Evolutionary conservation across 108 stramenopile genomes (phyloP).

Genomic region (Discostella pseudostelligera): DNA sequence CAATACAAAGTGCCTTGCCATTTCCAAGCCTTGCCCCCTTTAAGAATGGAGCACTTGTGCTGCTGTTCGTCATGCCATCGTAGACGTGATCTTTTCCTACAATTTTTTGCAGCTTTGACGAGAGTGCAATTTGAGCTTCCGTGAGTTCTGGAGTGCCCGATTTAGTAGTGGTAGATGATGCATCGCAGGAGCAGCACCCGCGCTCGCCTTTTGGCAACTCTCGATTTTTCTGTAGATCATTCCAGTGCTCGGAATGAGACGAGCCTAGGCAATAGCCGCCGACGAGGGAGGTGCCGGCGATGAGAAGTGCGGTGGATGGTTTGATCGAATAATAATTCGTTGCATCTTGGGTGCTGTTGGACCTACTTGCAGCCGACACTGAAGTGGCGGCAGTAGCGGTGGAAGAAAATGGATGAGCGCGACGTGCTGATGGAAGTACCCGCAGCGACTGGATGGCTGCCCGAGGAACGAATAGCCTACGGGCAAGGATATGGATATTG

Average conservation of each 20-base stretch:
- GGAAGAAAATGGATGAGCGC: neutral
- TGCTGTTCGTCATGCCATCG: constrained; percentile 41
- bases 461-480: neutral
- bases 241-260: constrained; percentile 23
- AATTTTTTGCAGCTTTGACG: constrained; percentile 50
- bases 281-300: constrained; percentile 23
- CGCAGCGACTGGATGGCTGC: neutral
- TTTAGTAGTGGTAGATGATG: constrained; percentile 6
- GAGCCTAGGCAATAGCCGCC: constrained; percentile 34
- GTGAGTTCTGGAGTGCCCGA: constrained; percentile 34
- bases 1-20: constrained; percentile 62
- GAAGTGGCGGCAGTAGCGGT: neutral
- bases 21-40: constrained; percentile 71
- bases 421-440: too few relatives aligned
- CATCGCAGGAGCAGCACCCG: constrained; percentile 43
- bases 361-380: neutral
- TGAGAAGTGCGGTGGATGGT: constrained; percentile 19
- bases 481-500: neutral
- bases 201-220: constrained; percentile 46
- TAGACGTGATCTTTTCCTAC: constrained; percentile 65
- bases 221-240: constrained; percentile 28
- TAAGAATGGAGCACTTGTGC: constrained; percentile 54
- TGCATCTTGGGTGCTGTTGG: neutral
- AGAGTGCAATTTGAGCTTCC: constrained; percentile 47
- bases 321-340: constrained; percentile 8